phyloP scores from a whole-genome alignment of 2,329 filamentous ascomycete species.

The Sporothrix inflata region DNA sequence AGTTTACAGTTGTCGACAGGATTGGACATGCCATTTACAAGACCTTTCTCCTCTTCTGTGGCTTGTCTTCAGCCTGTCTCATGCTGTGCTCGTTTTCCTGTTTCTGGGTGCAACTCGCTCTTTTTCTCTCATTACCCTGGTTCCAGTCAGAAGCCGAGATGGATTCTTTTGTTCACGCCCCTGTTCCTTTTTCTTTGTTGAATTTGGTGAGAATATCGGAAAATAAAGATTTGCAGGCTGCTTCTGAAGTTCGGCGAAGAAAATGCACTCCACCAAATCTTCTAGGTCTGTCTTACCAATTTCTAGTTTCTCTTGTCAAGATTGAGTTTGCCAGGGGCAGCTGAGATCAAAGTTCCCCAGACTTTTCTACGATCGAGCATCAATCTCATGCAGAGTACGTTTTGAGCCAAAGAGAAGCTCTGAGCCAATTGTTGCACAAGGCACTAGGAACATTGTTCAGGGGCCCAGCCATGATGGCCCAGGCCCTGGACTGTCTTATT shows the following conservation, averaged over 20 bases:
- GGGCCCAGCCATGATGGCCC: neutral
- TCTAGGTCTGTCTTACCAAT: neutral
- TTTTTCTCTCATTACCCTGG: neutral
- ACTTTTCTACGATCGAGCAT: neutral
- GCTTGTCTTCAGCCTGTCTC: neutral
- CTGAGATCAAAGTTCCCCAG: neutral
- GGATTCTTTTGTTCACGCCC: neutral
- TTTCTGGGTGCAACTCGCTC: neutral
- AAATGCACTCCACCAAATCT: neutral
- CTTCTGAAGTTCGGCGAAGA: neutral
- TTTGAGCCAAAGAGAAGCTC: neutral
- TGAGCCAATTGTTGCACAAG: neutral
- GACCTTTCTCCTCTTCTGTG: neutral
- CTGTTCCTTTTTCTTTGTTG: neutral
- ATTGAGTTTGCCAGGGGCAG: slow-evolving; percentile 11
- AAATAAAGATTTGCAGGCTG: neutral
- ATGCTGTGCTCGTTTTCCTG: neutral
- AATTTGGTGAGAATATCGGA: neutral
- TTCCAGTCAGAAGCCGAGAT: neutral
- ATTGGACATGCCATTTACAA: neutral
- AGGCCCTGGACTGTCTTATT: neutral
- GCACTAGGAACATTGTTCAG: neutral
- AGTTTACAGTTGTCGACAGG: neutral
- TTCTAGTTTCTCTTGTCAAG: neutral
- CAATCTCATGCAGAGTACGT: neutral